Conservation (phyloP, 768 basidiomycete species). For the Lactarius deliciosus region DNA sequence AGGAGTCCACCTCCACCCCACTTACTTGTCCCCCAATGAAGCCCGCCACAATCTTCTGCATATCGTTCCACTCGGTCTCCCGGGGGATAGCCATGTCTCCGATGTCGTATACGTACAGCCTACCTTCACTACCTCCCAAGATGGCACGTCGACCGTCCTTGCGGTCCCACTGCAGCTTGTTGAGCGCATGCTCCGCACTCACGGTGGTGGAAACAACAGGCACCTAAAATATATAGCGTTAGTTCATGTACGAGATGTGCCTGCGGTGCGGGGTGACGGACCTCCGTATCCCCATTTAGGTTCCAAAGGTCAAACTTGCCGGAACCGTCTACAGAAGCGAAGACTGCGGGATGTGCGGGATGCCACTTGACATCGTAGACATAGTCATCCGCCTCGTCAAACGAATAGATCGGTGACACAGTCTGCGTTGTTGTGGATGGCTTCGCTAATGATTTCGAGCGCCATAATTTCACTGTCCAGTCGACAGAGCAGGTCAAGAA, state of each 20-base stretch:
- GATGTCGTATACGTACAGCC: slow-evolving; percentile 91
- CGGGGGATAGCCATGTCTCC: slow-evolving; percentile 86
- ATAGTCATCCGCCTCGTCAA: slow-evolving; percentile 98
- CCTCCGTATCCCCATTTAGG: slow-evolving; percentile 94
- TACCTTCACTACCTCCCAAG: slow-evolving; percentile 89
- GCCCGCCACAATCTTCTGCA: slow-evolving; percentile 83
- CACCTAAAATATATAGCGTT: slow-evolving; percentile 52
- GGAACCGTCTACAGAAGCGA: slow-evolving; percentile 91
- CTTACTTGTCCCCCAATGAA: slow-evolving; percentile 50
- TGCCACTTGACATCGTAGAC: slow-evolving; percentile 99
- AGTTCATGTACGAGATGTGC: slow-evolving; percentile 1
- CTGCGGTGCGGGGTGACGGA: slow-evolving; percentile 40
- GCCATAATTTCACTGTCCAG: slow-evolving; percentile 99
- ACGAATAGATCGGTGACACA: slow-evolving; percentile 83
- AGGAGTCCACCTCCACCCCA: slow-evolving; percentile 37
- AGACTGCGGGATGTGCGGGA: slow-evolving; percentile 89
- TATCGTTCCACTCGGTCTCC: slow-evolving; percentile 90
- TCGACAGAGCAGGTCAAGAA: slow-evolving; percentile 93
- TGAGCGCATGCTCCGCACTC: slow-evolving; percentile 79
- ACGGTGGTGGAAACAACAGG: slow-evolving; percentile 86
- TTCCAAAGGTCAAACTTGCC: slow-evolving; percentile 99
- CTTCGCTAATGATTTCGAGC: slow-evolving; percentile 74
- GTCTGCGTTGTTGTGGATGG: slow-evolving; percentile 56
- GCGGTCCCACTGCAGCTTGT: slow-evolving; percentile 94
- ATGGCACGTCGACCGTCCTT: slow-evolving; percentile 91